Evolutionary conservation across 805 yeast genomes (phyloP), one percentile per base, ranked within the genome.

Genomic region (Torulaspora indica): DNA sequence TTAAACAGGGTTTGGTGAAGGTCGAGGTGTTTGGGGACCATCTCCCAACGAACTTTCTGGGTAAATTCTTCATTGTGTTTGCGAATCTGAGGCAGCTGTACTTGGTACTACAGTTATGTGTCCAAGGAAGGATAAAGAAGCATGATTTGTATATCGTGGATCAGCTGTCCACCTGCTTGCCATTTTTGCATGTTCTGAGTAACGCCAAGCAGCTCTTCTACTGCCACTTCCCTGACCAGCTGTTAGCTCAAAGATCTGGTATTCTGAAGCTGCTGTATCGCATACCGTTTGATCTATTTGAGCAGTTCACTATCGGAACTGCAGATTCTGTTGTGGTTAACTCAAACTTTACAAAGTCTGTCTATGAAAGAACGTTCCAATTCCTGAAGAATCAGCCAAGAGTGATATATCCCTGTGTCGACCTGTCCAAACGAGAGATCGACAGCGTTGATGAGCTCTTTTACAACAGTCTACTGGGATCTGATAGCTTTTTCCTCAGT

Each of bases 141-240:
- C 80, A 74, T 57, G 97, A 91, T 63, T 75, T 82, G 48, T 82
- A 84, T 50, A 74, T 93, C 25, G 81, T 93, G 25, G 99, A 93
- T 67, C 97, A 91, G 63, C 73, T 93, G 45, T 80, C 96, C 2
- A 81, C 87, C 46, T 81, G 95, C 52, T 70, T 64, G 4, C 98
- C 98, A 5, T 51, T 90, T 12, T 55, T 93, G 15, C 79, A 69
- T 46, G 29, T 58, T 57, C 51, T 60, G 66, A 47, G 77, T 63
- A 49, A 50, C 42, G 43, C 63, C 6, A 77, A 77, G 40, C 74
- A 85, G 3, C 66, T 93, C 40, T 93, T 91, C 60, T 93, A 93
- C 64, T 90, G 98, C 58, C 99, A 93, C 69, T 91, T 91, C 64
- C 98, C 99, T 0, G 99, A 93, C 64, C 83, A 84, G 58, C 70